These are phyloP conservation scores for Ophiostoma sp. DNA, from an alignment of 2,329 filamentous ascomycete genomes.

Conservation along the genomic window DNA sequence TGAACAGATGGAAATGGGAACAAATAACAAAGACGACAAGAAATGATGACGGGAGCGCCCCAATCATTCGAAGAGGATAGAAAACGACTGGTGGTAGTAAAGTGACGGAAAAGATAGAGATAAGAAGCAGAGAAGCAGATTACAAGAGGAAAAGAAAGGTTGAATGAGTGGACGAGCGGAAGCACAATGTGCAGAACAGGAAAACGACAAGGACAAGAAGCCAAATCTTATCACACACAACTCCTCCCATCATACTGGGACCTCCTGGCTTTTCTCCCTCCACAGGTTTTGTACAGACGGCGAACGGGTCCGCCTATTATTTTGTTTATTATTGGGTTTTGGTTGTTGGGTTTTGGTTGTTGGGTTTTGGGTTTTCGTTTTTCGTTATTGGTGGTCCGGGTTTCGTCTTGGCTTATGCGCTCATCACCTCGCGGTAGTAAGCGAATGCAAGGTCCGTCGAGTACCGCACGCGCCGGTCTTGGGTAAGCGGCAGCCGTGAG, in stretches of 20 bases:
- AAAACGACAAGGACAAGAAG: neutral
- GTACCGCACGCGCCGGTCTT: constrained; percentile 66
- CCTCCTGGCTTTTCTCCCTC: neutral
- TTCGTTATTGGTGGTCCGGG: neutral
- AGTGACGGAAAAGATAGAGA: constrained; percentile 1
- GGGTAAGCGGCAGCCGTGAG: constrained; percentile 60
- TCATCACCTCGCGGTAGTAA: constrained; percentile 63
- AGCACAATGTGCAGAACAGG: neutral
- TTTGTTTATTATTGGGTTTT: neutral
- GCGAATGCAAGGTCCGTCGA: constrained; percentile 63
- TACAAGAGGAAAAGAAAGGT: neutral
- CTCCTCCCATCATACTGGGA: neutral
- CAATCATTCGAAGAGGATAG: neutral
- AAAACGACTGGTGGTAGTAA: neutral
- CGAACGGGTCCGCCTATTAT: neutral
- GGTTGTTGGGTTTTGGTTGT: no score
- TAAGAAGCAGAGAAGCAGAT: neutral
- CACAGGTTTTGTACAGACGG: neutral
- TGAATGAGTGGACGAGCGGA: neutral
- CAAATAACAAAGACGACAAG: neutral
- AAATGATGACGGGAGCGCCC: neutral
- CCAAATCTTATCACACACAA: no score
- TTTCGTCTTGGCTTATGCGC: constrained; percentile 28
- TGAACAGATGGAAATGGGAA: no score
- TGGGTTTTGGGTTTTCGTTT: neutral